Evolutionary conservation across 164 flowering plant genomes (phyloP).

Genomic region (Dillenia turbinata): DNA sequence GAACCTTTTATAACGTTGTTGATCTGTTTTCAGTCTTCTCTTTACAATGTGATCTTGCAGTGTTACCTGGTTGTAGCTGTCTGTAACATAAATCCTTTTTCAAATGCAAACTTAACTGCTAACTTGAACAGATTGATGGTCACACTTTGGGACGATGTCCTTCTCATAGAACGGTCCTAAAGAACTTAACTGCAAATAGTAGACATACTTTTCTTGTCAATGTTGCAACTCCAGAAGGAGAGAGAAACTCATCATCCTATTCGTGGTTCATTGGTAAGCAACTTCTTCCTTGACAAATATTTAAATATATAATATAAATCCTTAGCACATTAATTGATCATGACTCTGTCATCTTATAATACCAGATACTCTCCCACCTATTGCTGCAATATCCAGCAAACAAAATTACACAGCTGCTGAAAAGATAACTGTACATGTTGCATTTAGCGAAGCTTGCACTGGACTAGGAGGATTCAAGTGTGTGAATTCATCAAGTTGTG

Average conservation of each 20-base stretch:
- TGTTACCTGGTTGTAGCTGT: not conserved
- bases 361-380: slow-evolving; percentile 52
- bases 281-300: too few species aligned
- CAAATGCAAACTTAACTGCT: not conserved
- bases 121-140: slow-evolving; percentile 53
- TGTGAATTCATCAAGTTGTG: slow-evolving; percentile 39
- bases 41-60: not conserved
- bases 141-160: slow-evolving; percentile 36
- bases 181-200: slow-evolving; percentile 37
- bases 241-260: slow-evolving; percentile 40
- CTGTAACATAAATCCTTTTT: too few species aligned
- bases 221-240: slow-evolving; percentile 34
- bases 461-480: slow-evolving; percentile 53
- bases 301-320: too few species aligned
- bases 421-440: slow-evolving; percentile 28
- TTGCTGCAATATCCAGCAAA: slow-evolving; percentile 37
- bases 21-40: not conserved
- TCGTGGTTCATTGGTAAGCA: slow-evolving; percentile 61
- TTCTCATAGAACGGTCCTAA: slow-evolving; percentile 18
- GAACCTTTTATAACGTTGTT: not conserved
- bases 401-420: slow-evolving; percentile 41
- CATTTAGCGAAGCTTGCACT: slow-evolving; percentile 49
- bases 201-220: slow-evolving; percentile 40
- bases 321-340: not conserved
- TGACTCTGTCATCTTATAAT: slow-evolving; percentile 2